Percentiles rank a stretch among this genome's conserved stretches.
Conservation (phyloP, 164 flowering plant genomes). For the Pachysandra terminalis region DNA sequence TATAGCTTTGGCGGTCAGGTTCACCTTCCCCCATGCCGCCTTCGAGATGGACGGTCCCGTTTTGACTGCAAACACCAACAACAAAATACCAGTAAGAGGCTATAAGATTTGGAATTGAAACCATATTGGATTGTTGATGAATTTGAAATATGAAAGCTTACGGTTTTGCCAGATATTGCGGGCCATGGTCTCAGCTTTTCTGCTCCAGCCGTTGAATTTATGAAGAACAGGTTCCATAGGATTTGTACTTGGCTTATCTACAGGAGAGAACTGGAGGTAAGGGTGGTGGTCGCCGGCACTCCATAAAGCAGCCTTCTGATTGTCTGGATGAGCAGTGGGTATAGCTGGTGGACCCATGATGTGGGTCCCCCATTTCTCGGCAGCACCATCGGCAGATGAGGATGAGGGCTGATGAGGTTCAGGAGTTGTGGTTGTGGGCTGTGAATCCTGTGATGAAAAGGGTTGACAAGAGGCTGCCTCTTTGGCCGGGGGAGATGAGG, state of each 20-base stretch:
- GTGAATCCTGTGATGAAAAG: not conserved
- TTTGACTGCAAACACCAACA: too few relatives aligned
- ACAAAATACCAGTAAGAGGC: too few relatives aligned
- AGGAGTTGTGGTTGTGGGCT: not conserved
- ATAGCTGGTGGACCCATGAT: constrained; percentile 29
- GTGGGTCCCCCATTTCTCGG: constrained; percentile 34
- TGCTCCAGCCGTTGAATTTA: constrained; percentile 37
- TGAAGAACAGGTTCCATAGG: constrained; percentile 36
- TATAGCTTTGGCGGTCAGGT: constrained; percentile 49
- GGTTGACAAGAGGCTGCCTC: constrained; percentile 3
- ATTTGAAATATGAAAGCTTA: constrained; percentile 13
- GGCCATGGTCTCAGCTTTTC: too few relatives aligned
- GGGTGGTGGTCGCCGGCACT: constrained; percentile 19
- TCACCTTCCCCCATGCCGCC: too few relatives aligned
- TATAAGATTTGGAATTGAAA: not conserved
- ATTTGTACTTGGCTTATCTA: constrained; percentile 27
- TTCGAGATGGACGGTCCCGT: too few relatives aligned
- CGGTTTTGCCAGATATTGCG: constrained; percentile 49
- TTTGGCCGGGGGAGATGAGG: not conserved
- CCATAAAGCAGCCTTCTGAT: constrained; percentile 32
- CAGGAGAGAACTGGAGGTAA: constrained; percentile 32
- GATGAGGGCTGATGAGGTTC: not conserved
- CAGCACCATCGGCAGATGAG: constrained; percentile 19
- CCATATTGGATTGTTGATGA: too few relatives aligned
- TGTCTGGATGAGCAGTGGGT: constrained; percentile 29